These are phyloP conservation scores for Platanthera zijinensis DNA, from an alignment of 106 monocot species.

Conservation along the genomic window DNA sequence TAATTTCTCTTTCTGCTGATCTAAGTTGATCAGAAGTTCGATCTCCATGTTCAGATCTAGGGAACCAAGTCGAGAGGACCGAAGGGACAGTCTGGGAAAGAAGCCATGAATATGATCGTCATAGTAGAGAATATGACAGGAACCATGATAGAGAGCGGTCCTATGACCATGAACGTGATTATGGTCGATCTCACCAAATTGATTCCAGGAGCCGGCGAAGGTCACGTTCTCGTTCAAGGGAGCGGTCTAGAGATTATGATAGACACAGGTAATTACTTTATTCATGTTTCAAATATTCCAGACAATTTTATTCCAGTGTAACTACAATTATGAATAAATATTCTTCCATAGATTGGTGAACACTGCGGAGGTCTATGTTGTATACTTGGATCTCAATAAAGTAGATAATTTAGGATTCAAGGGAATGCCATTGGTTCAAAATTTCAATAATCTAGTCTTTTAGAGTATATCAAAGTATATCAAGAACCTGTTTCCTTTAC, in stretches of 20 bases:
- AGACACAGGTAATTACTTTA: conserved; percentile 41
- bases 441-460: no score
- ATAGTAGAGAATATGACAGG: conserved; percentile 43
- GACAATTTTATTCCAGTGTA: no score
- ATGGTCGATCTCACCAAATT: conserved; percentile 27
- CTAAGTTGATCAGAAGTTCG: background rate
- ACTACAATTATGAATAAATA: no score
- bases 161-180: conserved; percentile 38
- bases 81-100: conserved; percentile 23
- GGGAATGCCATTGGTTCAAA: no score
- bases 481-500: no score
- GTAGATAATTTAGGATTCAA: no score
- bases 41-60: conserved; percentile 30
- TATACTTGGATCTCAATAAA: no score
- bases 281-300: no score
- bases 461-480: no score
- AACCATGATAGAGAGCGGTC: conserved; percentile 38
- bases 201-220: conserved; percentile 49
- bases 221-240: conserved; percentile 57
- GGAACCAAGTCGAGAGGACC: conserved; percentile 41
- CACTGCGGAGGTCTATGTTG: no score
- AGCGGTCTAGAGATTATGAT: conserved; percentile 59
- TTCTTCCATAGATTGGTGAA: no score
- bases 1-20: background rate
- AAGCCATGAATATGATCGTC: conserved; percentile 38